A percentile compares a stretch with the other conserved stretches of the same genome.
Evolutionary conservation across 345 rosid genomes (phyloP).

Genomic region (Nephelium lappaceum): DNA sequence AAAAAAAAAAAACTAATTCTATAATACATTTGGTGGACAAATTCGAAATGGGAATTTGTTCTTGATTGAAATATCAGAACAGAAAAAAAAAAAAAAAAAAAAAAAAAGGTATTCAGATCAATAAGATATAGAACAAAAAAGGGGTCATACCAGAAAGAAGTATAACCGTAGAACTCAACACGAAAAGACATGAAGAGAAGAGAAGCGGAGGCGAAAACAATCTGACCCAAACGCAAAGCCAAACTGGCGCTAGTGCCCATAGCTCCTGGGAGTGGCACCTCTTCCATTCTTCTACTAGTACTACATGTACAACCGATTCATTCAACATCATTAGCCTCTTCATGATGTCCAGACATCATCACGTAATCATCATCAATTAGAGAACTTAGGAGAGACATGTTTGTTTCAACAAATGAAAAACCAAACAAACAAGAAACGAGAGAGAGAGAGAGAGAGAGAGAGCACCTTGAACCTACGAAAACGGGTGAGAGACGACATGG

Average conservation of each 20-base stretch:
- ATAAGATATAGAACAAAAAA: too few species aligned
- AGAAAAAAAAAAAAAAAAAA: not conserved
- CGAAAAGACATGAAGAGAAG: slow-evolving; percentile 62
- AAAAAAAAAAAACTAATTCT: too few species aligned
- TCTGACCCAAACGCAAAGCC: slow-evolving; percentile 63
- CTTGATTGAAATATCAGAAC: not conserved
- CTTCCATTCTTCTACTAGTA: slow-evolving; percentile 20
- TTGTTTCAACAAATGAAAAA: too few species aligned
- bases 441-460: too few species aligned
- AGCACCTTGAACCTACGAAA: too few species aligned
- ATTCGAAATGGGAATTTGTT: too few species aligned
- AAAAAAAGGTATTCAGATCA: not conserved
- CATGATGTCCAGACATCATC: slow-evolving; percentile 23
- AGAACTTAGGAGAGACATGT: too few species aligned
- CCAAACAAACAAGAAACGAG: too few species aligned
- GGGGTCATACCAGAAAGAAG: slow-evolving; percentile 55
- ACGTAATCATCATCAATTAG: not conserved
- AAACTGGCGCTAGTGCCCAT: slow-evolving; percentile 61
- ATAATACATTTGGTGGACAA: too few species aligned
- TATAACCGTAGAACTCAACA: slow-evolving; percentile 57
- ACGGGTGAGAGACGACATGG: too few species aligned
- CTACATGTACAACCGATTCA: not conserved
- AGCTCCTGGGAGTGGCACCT: slow-evolving; percentile 38
- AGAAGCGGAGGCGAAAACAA: slow-evolving; percentile 53
- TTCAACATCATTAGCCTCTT: not conserved